These are phyloP conservation scores for Paramyrothecium roridum DNA, from an alignment of 2,329 filamentous ascomycete species.

Conservation along the genomic window DNA sequence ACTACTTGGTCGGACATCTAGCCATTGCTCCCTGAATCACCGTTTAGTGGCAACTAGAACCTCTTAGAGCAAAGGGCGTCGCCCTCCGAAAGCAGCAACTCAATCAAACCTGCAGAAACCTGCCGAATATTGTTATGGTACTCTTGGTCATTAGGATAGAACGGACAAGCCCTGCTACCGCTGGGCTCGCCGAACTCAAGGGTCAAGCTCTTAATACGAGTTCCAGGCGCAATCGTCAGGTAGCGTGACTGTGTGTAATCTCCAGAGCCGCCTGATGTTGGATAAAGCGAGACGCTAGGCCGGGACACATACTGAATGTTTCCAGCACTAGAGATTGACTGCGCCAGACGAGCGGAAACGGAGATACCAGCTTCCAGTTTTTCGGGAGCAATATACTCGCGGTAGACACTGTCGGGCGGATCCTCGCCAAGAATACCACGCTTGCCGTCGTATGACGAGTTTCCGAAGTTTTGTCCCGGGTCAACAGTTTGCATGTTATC, in stretches of 20 bases:
- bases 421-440: slow-evolving; percentile 43
- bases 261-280: slow-evolving; percentile 41
- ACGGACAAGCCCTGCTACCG: slow-evolving; percentile 26
- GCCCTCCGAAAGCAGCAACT: slow-evolving; percentile 29
- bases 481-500: slow-evolving; percentile 47
- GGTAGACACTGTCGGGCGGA: slow-evolving; percentile 30
- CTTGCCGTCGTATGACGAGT: slow-evolving; percentile 46
- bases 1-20: too few relatives aligned
- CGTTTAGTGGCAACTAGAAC: too few relatives aligned
- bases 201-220: slow-evolving; percentile 37
- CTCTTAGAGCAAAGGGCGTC: too few relatives aligned
- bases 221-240: slow-evolving; percentile 26
- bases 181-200: slow-evolving; percentile 42
- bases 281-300: slow-evolving; percentile 39
- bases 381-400: slow-evolving; percentile 37
- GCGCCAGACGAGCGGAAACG: slow-evolving; percentile 29
- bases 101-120: slow-evolving; percentile 44
- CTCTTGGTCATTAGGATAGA: slow-evolving; percentile 41
- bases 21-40: too few relatives aligned
- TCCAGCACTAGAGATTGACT: slow-evolving; percentile 35
- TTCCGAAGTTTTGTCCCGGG: slow-evolving; percentile 47
- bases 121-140: slow-evolving; percentile 43
- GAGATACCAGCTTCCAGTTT: slow-evolving; percentile 29
- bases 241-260: slow-evolving; percentile 46
- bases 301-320: slow-evolving; percentile 33